Evolutionary conservation across 768 basidiomycete species (phyloP).

Genomic region (Holtermanniella nyarrowii): DNA sequence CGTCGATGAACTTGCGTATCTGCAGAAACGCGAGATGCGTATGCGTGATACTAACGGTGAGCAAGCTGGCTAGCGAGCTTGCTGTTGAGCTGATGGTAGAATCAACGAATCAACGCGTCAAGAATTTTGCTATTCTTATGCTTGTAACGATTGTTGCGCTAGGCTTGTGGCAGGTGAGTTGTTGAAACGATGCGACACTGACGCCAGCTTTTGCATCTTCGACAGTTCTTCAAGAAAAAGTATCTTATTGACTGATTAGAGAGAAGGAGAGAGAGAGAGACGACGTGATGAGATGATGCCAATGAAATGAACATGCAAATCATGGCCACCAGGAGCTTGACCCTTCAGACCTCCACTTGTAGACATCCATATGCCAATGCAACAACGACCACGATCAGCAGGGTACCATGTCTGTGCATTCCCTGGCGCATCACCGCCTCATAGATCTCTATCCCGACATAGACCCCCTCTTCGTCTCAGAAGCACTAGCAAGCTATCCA

Average conservation of each 20-base stretch:
- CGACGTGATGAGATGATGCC: background rate
- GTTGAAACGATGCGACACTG: too few species aligned
- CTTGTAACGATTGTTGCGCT: conserved; percentile 64
- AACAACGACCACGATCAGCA: background rate
- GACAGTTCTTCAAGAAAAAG: conserved; percentile 87
- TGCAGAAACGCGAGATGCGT: conserved; percentile 76
- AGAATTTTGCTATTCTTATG: conserved; percentile 86
- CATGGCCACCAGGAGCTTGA: too few species aligned
- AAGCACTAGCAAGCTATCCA: background rate
- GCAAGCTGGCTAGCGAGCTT: too few species aligned
- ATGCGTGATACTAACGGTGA: conserved; percentile 82
- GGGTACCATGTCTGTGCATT: background rate
- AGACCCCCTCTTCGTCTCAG: background rate
- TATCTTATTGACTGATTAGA: conserved; percentile 39
- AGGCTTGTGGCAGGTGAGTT: conserved; percentile 69
- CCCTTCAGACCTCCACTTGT: background rate
- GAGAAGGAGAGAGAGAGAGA: background rate
- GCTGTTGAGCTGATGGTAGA: too few species aligned
- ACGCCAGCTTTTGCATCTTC: conserved; percentile 64
- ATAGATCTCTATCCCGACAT: background rate
- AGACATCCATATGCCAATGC: background rate
- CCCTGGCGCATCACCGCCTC: background rate
- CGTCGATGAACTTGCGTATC: conserved; percentile 81
- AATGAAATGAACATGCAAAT: background rate
- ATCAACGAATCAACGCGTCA: conserved; percentile 82